Base-by-base conservation (phyloP, 106 monocot species). In the Narthecium ossifragum region DNA sequence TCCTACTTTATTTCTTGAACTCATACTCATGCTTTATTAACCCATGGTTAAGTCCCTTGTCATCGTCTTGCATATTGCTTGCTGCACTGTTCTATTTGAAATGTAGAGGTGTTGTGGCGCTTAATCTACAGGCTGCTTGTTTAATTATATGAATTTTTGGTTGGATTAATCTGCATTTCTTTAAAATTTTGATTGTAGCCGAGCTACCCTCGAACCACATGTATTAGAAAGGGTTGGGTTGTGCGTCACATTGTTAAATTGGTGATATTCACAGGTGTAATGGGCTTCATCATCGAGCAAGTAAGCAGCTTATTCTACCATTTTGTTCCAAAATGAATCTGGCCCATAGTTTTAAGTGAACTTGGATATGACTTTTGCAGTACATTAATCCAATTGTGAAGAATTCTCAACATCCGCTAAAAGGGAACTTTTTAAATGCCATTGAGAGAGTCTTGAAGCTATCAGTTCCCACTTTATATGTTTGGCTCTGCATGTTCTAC, bases 401-500 rank as follows among this genome's bases (percentile, higher is more conserved):
- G 70, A 96, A 96, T 76, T 96, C 96, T 49, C 76, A 90, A 71
- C 90, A 96, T 45, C 96, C 90, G 8, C 36, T 96, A 63, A 81
- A 96, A 75, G 96, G 96, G 29, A 72, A 90, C 67, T 73, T 96
- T 59, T 72, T 96, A 61, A 61, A 90, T 67, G 90, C 90, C 18
- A 53, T 87, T 53, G 96, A 96, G 71, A 86, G 96, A 73, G 83
- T 96, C 26, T 76, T 96, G 68, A 96, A 96, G 71, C 65, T 96
- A 48, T 96, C 96, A 60, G 80, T 96, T 29, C 96, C 96, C 48
- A 86, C 65, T 72, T 64, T 90, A 52, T 96, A 96, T 54, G 83
- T 96, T 39, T 90, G 96, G 96, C 96, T 96, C 57, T 96, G 96
- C 86, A 96, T 96, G 96, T 96, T 96, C 83, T 96, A 90, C 62